phyloP scores from a whole-genome alignment of 2,329 filamentous ascomycete genomes.

The Alternaria tenuissima region DNA sequence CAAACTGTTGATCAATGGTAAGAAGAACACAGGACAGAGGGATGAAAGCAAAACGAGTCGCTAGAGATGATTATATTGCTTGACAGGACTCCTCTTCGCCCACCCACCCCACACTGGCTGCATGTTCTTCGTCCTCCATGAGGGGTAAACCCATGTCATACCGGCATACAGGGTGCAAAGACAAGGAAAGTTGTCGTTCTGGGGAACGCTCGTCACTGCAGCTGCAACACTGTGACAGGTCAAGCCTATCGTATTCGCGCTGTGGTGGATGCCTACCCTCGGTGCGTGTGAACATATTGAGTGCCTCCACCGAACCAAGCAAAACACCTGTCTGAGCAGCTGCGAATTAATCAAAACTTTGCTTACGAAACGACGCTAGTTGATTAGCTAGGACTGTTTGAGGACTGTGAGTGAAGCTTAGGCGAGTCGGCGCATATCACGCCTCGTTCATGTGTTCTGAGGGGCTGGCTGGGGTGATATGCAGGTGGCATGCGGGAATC shows the following conservation, averaged over 20 bases:
- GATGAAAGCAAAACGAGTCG: not conserved
- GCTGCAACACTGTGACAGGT: not conserved
- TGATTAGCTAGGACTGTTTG: not conserved
- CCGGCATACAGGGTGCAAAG: not conserved
- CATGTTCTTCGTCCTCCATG: not conserved
- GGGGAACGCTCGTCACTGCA: not conserved
- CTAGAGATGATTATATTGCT: not conserved
- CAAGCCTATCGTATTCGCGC: not conserved
- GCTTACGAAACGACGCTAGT: not conserved
- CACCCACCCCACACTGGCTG: not conserved
- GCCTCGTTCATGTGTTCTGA: not conserved
- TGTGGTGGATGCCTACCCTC: constrained; percentile 3
- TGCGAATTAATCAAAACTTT: not conserved
- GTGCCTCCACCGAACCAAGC: not conserved
- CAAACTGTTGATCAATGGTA: not conserved
- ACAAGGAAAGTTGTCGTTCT: not conserved
- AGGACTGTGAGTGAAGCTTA: not conserved
- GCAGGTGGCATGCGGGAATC: constrained; percentile 6
- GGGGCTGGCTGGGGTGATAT: not conserved
- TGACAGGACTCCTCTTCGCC: not conserved
- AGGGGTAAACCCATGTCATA: not conserved
- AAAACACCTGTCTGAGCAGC: not conserved
- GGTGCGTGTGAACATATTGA: not conserved
- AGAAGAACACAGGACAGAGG: not conserved
- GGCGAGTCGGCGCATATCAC: not conserved